Conservation (phyloP, 768 basidiomycete species). For the Lentinula sp. region DNA sequence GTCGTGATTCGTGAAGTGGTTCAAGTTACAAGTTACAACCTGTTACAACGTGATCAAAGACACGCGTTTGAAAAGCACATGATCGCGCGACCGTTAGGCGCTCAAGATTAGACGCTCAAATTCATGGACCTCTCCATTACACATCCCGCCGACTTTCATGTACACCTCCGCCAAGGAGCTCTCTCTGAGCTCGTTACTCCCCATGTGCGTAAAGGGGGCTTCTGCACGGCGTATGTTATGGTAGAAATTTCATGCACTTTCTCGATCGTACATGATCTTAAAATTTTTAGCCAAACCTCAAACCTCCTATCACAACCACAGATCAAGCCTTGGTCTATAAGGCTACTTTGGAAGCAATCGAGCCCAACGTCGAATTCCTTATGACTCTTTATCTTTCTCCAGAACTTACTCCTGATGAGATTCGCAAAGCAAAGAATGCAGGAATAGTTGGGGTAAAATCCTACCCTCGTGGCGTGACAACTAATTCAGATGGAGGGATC, state of each 20-base stretch:
- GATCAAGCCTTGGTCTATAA: constrained; percentile 80
- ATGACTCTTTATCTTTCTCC: constrained; percentile 97
- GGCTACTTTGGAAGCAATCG: constrained; percentile 64
- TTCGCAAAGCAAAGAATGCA: constrained; percentile 78
- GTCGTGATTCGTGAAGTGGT: constrained; percentile 3
- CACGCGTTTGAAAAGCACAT: constrained; percentile 20
- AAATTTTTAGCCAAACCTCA: constrained; percentile 75
- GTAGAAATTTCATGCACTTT: constrained; percentile 34
- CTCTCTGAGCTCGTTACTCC: constrained; percentile 81
- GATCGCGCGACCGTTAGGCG: not conserved
- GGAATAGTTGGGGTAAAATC: constrained; percentile 93
- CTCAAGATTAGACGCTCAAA: not conserved
- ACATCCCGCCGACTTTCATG: constrained; percentile 91
- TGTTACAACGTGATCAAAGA: constrained; percentile 7
- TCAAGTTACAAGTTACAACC: not conserved
- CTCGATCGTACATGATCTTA: constrained; percentile 6
- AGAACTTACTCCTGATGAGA: constrained; percentile 84
- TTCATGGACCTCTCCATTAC: constrained; percentile 38
- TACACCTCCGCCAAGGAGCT: constrained; percentile 88
- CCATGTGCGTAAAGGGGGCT: constrained; percentile 87
- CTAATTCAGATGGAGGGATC: constrained; percentile 93
- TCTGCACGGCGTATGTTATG: constrained; percentile 94
- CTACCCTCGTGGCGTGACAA: constrained; percentile 96
- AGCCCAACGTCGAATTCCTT: constrained; percentile 76
- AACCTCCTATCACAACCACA: constrained; percentile 81